phyloP scores from a whole-genome alignment of 208 protist species.

The Trichomonas gallinae region DNA sequence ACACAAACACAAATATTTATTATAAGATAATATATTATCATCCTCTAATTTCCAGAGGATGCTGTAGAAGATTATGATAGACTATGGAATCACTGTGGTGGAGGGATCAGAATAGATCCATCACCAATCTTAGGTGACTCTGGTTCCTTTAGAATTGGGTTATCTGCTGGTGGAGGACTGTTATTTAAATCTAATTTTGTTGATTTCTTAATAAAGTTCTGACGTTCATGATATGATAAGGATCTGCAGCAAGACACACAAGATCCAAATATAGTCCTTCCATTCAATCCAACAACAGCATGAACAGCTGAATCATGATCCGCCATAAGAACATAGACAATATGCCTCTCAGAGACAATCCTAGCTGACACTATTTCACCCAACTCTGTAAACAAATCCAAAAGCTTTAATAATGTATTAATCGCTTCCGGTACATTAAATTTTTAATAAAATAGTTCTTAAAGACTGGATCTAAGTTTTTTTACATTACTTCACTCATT shows the following conservation, averaged over 20 bases:
- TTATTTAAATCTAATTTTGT: not conserved
- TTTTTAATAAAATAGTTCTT: not conserved
- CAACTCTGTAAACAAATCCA: not conserved
- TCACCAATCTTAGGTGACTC: not conserved
- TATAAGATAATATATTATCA: no score
- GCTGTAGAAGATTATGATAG: no score
- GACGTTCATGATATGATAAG: not conserved
- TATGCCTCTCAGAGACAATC: not conserved
- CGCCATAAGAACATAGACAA: not conserved
- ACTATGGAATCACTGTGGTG: not conserved
- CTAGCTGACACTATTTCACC: not conserved
- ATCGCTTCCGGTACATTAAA: not conserved
- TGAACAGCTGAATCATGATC: not conserved
- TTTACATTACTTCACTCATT: not conserved
- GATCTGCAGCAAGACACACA: not conserved
- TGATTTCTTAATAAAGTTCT: not conserved
- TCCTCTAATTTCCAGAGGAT: no score
- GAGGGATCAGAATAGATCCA: not conserved
- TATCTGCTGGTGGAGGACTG: not conserved
- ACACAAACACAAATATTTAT: no score
- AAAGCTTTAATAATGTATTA: not conserved
- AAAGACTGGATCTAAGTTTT: not conserved
- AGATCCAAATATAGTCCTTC: not conserved
- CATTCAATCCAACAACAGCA: not conserved
- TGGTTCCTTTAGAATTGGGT: not conserved